phyloP scores from a whole-genome alignment of 2,329 filamentous ascomycete species.

The Penicillium sp. region DNA sequence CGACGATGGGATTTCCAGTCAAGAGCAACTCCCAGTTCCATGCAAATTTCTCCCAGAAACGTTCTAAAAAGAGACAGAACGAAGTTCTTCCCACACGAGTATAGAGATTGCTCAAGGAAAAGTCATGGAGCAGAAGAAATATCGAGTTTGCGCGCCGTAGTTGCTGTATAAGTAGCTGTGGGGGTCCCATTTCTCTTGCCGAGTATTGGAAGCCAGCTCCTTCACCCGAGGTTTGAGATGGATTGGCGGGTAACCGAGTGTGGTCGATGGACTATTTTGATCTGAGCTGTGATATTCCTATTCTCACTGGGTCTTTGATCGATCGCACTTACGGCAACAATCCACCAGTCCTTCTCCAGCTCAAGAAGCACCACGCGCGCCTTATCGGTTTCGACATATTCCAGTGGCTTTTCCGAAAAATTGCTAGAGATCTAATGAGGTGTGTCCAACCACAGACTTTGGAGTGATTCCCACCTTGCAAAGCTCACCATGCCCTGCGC shows the following conservation, averaged over 20 bases:
- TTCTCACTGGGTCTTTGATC: neutral
- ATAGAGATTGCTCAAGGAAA: conserved; percentile 66
- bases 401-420: conserved; percentile 74
- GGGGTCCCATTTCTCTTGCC: conserved; percentile 79
- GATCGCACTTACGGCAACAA: conserved; percentile 66
- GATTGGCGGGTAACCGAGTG: conserved; percentile 61
- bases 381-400: conserved; percentile 87
- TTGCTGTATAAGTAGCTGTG: conserved; percentile 71
- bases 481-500: conserved; percentile 97
- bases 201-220: conserved; percentile 66
- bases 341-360: conserved; percentile 90
- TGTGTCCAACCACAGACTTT: neutral
- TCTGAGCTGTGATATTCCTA: neutral
- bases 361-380: conserved; percentile 78
- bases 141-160: conserved; percentile 73
- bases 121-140: conserved; percentile 83
- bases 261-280: conserved; percentile 66
- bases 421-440: conserved; percentile 48
- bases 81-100: conserved; percentile 58
- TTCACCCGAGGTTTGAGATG: conserved; percentile 39
- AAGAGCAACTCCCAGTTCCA: conserved; percentile 79
- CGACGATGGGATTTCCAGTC: conserved; percentile 78
- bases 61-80: conserved; percentile 67
- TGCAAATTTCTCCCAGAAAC: conserved; percentile 72
- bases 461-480: conserved; percentile 52